Evolutionary conservation across 2,329 filamentous ascomycete genomes (phyloP).

Genomic region (Pyrenochaeta sp.): DNA sequence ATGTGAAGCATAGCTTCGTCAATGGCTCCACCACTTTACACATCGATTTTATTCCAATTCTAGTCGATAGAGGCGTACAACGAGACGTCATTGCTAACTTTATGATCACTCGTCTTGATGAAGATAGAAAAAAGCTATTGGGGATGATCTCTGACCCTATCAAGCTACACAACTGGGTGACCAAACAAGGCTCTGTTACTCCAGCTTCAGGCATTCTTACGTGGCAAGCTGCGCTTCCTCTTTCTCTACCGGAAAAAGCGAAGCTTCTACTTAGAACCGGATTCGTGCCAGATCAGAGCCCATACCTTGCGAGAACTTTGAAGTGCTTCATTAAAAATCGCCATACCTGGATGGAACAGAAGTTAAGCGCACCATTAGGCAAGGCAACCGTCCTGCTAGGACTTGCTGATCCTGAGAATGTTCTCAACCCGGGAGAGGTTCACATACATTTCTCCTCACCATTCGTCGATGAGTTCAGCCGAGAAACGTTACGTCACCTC

Average conservation of each 20-base stretch:
- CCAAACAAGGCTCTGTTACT: slow-evolving; percentile 35
- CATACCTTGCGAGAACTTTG: slow-evolving; percentile 60
- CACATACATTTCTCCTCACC: slow-evolving; percentile 71
- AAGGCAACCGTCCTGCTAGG: slow-evolving; percentile 72
- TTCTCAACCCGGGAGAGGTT: slow-evolving; percentile 71
- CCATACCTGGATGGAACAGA: slow-evolving; percentile 63
- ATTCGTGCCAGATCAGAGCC: slow-evolving; percentile 62
- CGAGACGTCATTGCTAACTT: slow-evolving; percentile 57
- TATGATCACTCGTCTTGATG: slow-evolving; percentile 60
- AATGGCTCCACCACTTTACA: slow-evolving; percentile 68
- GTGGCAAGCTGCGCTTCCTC: slow-evolving; percentile 39
- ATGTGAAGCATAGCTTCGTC: slow-evolving; percentile 60
- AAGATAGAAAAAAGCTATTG: slow-evolving; percentile 63
- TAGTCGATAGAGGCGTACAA: slow-evolving; percentile 67
- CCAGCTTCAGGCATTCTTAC: not conserved
- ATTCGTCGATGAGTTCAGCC: slow-evolving; percentile 64
- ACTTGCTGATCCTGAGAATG: slow-evolving; percentile 70
- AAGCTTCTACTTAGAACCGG: slow-evolving; percentile 55
- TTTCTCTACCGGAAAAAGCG: slow-evolving; percentile 33
- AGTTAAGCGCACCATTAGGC: slow-evolving; percentile 68
- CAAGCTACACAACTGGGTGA: slow-evolving; percentile 61
- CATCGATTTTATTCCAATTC: slow-evolving; percentile 72
- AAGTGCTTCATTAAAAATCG: slow-evolving; percentile 60
- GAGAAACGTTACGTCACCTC: slow-evolving; percentile 63
- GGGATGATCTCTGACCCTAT: slow-evolving; percentile 61